Evolutionary conservation across 2,329 filamentous ascomycete species (phyloP), one percentile per base, ranked within the genome.

Genomic region (Trichoderma afroharzianum): DNA sequence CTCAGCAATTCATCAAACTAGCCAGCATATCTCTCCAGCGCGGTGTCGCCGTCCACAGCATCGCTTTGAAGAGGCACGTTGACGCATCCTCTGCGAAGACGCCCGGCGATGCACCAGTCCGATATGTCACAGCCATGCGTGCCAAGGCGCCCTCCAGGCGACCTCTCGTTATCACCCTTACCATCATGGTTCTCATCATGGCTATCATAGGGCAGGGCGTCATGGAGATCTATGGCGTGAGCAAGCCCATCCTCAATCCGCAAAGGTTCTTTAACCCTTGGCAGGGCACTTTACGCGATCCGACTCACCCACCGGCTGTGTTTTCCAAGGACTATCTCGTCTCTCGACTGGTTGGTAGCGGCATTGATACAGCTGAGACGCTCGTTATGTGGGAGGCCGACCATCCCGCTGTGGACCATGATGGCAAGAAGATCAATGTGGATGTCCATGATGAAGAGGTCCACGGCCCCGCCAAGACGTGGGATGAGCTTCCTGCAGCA

Each of bases 11-110:
- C 77, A 83, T 97, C 75, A 93, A 93, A 76, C 88, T 97, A 4
- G 94, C 93, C 33, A 95, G 92, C 61, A 92, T 93, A 53, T 94
- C 92, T 63, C 90, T 97, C 76, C 91, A 90, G 72, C 95, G 94
- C 79, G 93, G 90, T 0, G 89, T 94, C 53, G 89, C 92, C 33
- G 90, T 97, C 30, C 93, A 97, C 80, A 92, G 89, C 50, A 90
- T 97, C 73, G 90, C 93, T 0, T 86, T 97, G 62, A 84, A 82
- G 74, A 84, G 82, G 72, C 76, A 82, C 53, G 72, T 82, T 63
- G 81, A 84, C 74, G 80, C 79, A 71, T 74, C 79, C 5, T 28
- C 58, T 15, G 76, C 80, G 8, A 73, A 80, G 55, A 82, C 80
- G 70, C 80, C 77, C 0, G 80, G 82, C 15, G 82, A 88, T 0